Base-by-base conservation (phyloP, 805 yeast species). In the Clavispora phyllophila region DNA sequence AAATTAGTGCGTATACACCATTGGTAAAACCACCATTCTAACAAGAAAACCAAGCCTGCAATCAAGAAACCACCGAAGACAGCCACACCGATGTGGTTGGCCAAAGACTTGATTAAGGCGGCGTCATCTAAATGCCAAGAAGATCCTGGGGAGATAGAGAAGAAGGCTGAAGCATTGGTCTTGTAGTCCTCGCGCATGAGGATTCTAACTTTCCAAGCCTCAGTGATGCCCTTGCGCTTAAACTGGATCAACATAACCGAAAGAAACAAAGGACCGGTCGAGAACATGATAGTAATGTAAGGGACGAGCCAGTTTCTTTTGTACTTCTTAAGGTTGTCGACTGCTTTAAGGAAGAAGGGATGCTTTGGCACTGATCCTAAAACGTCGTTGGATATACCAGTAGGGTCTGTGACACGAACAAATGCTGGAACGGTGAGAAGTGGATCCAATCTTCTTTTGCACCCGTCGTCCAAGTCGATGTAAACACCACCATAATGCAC, bases 91-190 rank as follows among this genome's bases (percentile, higher is more conserved):
- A 90, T 78, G 62, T 90, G 96, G 49, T 78, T 73, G 14, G 87
- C 88, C 63, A 89, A 65, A 8, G 77, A 66, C 56, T 85, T 81
- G 63, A 89, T 79, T 58, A 87, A 78, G 41, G 79, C 73, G 9
- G 96, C 96, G 62, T 90, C 97, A 50, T 82, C 87, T 56, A 79
- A 66, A 64, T 90, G 97, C 97, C 97, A 90, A 20, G 95, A 85
- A 0, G 95, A 86, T 36, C 97, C 97, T 42, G 78, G 76, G 0
- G 87, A 70, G 42, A 87, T 82, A 31, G 79, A 72, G 62, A 90
- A 89, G 59, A 86, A 85, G 0, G 89, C 75, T 50, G 73, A 66
- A 1, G 72, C 57, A 47, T 73, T 75, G 45, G 76, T 68, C 58
- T 84, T 85, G 62, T 87, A 86, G 59, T 84, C 89, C 29, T 64